Evolutionary conservation across 2,329 filamentous ascomycete species (phyloP), one percentile per base, ranked within the genome.

Genomic region (Lecanoromycetidae sp.): DNA sequence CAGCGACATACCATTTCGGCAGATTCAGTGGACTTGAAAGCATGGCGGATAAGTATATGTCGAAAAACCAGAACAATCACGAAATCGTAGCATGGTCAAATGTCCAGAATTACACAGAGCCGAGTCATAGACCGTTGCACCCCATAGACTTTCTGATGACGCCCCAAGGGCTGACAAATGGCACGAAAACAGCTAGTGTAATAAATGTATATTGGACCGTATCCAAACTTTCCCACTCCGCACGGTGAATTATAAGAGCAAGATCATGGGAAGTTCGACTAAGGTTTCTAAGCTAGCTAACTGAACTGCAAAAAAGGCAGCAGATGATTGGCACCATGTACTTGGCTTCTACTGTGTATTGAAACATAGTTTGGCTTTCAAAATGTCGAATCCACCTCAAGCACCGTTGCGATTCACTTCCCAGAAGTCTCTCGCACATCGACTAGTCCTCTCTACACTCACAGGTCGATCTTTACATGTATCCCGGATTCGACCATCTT

Each of bases 391-490:
- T 23, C 19, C 22, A 23, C 35, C 49, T n/a, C 49, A 39, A 43
- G 22, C 25, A 23, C 71, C 71, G 4, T 57, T 94, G 49, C 79
- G 80, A 56, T 88, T 98, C 63, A 90, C 84, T 42, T 82, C 84
- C 57, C 87, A 94, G 64, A 80, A 82, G 57, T 79, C 83, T 56
- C 82, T 98, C 52, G 74, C 84, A 29, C 80, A 87, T 57, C 85
- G 91, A 44, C 80, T 98, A 36, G 77, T 94, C 36, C 80, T 98
- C 46, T 80, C 91, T 17, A 96, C 91, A 2, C 78, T 98, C 52
- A 94, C 88, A 53, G 91, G 91, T 56, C 79, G 83, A 30, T 80
- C 91, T 2, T 71, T 96, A 47, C 87, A 90, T 66, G 90, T 98
- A 62, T 91, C 90, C 44, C 84, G 91, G 66, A 96, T 98, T 68